Evolutionary conservation across 1,139 yeast genomes (phyloP).

Genomic region (Spathaspora jeffriesii): DNA sequence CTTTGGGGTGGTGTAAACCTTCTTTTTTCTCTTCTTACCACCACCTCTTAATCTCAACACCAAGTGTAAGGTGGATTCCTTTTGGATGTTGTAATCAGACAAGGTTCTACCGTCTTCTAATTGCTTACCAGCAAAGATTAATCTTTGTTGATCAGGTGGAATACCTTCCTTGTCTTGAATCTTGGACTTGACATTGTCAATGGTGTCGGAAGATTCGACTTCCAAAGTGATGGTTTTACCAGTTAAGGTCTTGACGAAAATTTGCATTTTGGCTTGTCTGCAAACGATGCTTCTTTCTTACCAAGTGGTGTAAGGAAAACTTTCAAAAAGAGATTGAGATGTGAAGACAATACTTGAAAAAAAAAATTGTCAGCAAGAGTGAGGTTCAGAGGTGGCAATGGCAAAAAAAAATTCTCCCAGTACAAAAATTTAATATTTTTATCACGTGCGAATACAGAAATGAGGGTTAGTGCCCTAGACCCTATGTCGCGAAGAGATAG

Average conservation of each 20-base stretch:
- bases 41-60: conserved; percentile 99
- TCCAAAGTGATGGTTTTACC: conserved; percentile 99
- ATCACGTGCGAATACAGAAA: conserved; percentile 2
- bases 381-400: neutral
- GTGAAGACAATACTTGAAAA: conserved; percentile 5
- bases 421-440: neutral
- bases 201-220: conserved; percentile 99
- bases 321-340: conserved; percentile 5
- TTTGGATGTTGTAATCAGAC: conserved; percentile 99
- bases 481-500: neutral
- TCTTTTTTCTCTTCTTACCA: conserved; percentile 99
- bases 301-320: conserved; percentile 24
- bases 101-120: conserved; percentile 99
- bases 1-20: conserved; percentile 99
- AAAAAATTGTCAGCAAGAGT: neutral
- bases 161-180: conserved; percentile 99
- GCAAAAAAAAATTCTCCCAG: neutral
- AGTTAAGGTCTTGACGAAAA: conserved; percentile 98
- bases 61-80: conserved; percentile 98
- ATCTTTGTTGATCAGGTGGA: conserved; percentile 99
- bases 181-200: conserved; percentile 99
- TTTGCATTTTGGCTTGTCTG: conserved; percentile 80
- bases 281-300: conserved; percentile 54
- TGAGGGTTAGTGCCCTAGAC: conserved; percentile 2
- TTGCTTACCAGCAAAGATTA: conserved; percentile 99